phyloP scores from a whole-genome alignment of 2,329 filamentous ascomycete genomes.

The Botrytis galanthina region DNA sequence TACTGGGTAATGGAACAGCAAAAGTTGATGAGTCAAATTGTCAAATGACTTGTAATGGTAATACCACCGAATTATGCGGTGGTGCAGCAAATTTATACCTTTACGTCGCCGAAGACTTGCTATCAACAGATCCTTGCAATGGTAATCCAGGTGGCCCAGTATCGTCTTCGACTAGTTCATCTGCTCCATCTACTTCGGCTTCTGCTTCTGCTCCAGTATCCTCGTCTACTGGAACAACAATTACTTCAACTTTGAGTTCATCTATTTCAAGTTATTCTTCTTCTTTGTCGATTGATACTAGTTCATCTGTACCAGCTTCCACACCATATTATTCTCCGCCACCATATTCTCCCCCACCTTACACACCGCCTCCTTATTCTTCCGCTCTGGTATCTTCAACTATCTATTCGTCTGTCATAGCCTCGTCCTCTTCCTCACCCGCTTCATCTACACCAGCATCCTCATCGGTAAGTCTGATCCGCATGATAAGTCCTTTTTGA shows the following conservation, averaged over 20 bases:
- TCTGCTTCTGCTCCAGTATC: constrained; percentile 14
- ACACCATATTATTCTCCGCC: not conserved
- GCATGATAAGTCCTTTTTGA: not conserved
- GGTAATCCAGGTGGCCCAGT: constrained; percentile 14
- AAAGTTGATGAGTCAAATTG: constrained; percentile 30
- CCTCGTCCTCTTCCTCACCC: not conserved
- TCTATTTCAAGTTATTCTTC: not conserved
- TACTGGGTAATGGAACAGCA: constrained; percentile 37
- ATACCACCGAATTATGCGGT: constrained; percentile 40
- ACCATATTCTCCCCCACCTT: not conserved
- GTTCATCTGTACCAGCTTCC: not conserved
- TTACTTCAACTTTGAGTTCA: constrained; percentile 5
- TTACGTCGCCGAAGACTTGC: constrained; percentile 48
- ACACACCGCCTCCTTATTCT: not conserved
- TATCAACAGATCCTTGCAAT: constrained; percentile 50
- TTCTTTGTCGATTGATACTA: not conserved
- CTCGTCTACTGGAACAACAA: not conserved
- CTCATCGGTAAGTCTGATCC: not conserved
- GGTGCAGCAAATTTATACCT: constrained; percentile 39
- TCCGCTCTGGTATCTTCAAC: not conserved
- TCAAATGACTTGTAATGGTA: constrained; percentile 34
- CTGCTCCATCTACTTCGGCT: constrained; percentile 5
- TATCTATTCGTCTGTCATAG: not conserved
- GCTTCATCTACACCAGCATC: not conserved
- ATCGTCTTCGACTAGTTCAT: constrained; percentile 21